These are phyloP conservation scores for Rhizopogon rudus DNA, from an alignment of 768 basidiomycete genomes.

Conservation along the genomic window DNA sequence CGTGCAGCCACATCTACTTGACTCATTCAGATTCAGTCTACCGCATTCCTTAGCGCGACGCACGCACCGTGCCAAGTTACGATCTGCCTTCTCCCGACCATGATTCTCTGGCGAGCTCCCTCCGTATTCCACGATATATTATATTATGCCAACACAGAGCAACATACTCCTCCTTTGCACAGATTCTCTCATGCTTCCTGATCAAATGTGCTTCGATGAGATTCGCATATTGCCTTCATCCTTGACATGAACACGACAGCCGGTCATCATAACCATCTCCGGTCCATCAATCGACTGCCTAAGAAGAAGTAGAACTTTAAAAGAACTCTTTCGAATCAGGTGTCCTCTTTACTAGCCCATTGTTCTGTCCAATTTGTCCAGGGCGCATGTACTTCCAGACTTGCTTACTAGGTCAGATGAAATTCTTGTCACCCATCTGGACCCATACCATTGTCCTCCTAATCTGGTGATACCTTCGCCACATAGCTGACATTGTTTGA, in stretches of 20 bases:
- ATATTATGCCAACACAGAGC: background rate
- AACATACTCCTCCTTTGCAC: background rate
- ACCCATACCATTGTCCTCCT: background rate
- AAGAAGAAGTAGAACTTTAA: constrained; percentile 1
- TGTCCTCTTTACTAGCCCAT: background rate
- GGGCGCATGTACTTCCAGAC: background rate
- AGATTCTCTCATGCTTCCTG: background rate
- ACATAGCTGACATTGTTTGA: no score
- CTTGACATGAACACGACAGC: background rate
- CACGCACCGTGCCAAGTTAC: background rate
- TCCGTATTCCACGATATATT: background rate
- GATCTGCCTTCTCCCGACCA: background rate
- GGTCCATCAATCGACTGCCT: background rate
- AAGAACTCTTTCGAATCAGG: background rate
- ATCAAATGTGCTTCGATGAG: background rate
- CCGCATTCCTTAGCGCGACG: no score
- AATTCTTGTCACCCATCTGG: background rate
- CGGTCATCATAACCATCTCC: background rate
- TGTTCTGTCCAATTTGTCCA: background rate
- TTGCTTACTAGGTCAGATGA: background rate
- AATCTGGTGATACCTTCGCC: background rate
- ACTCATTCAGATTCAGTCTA: no score
- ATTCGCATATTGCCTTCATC: background rate
- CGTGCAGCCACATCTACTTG: no score
- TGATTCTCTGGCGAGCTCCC: background rate